Base-by-base conservation (phyloP, 768 basidiomycete genomes). In the Phlebiopsis flavidoalba region DNA sequence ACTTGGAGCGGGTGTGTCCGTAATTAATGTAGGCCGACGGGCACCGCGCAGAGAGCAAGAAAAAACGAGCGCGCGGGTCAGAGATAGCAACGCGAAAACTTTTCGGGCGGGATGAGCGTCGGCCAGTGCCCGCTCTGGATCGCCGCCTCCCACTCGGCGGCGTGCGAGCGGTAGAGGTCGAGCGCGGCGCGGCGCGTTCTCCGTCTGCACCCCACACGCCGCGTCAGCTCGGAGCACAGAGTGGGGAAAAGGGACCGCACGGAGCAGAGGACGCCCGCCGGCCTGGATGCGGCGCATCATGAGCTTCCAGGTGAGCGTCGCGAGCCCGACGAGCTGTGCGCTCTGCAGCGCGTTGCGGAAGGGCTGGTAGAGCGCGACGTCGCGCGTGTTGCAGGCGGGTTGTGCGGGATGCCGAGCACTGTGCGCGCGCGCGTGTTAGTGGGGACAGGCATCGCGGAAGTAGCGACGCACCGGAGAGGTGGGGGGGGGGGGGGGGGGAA, bases 331-430 rank as follows among this genome's bases (percentile, higher is more conserved):
- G 53, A 84, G 71, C 65, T 88, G 86, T 67, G 87, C 84, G 26
- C 81, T 80, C 24, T 83, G 82, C 56, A 93, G 73, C 1, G 88
- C 82, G 59, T 84, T 87, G 67, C 88, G 81, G 68, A 92, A 93
- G 0, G 91, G 91, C 76, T 89, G 81, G 72, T 91, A 93, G 35
- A 93, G 74, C 3, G 85, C 91, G 57, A 91, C 89, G 69, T 93
- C 91, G 54, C 91, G 83, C 12, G 91, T 93, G 53, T 79, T 77
- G 8, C 88, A 86, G 15, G 90, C 89, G 36, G 86, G 82, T n/a
- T n/a, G 72, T 92, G 90, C 15, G 89, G 88, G 61, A 92, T 85
- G 17, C 90, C 91, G 56, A 93, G 80, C 17, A 93, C 90, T 90
- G 66, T 49, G n/a, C n/a, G n/a, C n/a, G n/a, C 59, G 7, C 46